These are phyloP conservation scores for Petunia axillaris DNA, from an alignment of 257 asterid species.

Conservation along the genomic window DNA sequence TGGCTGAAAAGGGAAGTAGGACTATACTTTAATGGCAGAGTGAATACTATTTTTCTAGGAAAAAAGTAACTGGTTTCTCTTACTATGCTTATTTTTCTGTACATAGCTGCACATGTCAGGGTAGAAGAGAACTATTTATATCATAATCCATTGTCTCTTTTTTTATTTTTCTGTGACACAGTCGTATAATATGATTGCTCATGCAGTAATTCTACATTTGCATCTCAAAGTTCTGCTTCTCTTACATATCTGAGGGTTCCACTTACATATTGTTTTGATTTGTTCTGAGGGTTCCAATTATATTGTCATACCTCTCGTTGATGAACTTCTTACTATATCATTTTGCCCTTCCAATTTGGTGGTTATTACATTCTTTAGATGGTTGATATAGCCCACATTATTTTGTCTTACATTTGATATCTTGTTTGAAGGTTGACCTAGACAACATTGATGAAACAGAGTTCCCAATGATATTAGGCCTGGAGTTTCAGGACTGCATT, in stretches of 20 bases:
- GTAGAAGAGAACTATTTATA: background rate
- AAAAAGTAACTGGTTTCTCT: background rate
- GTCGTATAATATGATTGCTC: background rate
- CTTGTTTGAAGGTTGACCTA: slow-evolving; percentile 81
- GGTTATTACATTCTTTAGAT: background rate
- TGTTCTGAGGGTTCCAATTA: no score
- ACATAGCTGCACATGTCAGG: slow-evolving; percentile 1
- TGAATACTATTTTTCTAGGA: background rate
- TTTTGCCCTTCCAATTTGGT: background rate
- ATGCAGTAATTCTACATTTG: background rate
- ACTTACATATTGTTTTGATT: no score
- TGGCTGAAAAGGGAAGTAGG: background rate
- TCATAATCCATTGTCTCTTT: background rate
- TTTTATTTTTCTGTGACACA: background rate
- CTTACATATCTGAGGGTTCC: background rate
- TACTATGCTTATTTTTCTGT: background rate
- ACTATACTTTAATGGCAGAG: background rate
- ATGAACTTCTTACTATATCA: background rate
- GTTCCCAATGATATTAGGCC: slow-evolving; percentile 61
- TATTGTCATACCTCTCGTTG: background rate
- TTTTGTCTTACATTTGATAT: background rate
- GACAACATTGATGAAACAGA: slow-evolving; percentile 69
- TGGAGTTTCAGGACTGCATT: slow-evolving; percentile 86
- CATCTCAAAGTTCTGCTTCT: background rate
- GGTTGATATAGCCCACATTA: background rate